A percentile compares a stretch with the other conserved stretches of the same genome.
Evolutionary conservation across 345 rosid genomes (phyloP).

Genomic region (Hibiscus tridactylites): DNA sequence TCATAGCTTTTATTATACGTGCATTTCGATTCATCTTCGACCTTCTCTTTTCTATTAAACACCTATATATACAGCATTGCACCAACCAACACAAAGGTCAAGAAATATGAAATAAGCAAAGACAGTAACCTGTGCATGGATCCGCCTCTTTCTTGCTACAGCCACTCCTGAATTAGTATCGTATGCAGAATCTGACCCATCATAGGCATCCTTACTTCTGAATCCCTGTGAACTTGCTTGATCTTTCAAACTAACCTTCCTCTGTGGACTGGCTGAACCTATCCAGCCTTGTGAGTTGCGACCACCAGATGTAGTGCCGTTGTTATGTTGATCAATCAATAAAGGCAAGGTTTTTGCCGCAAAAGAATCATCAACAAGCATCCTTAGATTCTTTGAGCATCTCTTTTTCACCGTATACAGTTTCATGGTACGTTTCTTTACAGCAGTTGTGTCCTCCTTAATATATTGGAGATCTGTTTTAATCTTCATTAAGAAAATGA

Average conservation of each 20-base stretch:
- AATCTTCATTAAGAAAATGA: conserved; percentile 24
- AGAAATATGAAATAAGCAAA: conserved; percentile 4
- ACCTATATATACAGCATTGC: background rate
- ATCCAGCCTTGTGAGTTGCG: conserved; percentile 20
- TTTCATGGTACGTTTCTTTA: conserved; percentile 32
- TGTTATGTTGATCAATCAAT: conserved; percentile 17
- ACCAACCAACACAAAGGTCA: background rate
- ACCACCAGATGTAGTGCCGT: conserved; percentile 16
- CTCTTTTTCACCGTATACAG: conserved; percentile 28
- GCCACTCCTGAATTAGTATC: conserved; percentile 28
- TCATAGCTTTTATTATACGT: no score
- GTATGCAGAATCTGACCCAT: conserved; percentile 20
- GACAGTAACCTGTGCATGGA: conserved; percentile 36
- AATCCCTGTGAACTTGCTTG: conserved; percentile 31
- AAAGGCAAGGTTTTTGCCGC: conserved; percentile 21
- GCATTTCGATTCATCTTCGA: no score
- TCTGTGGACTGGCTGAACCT: conserved; percentile 13
- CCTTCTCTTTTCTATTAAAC: background rate
- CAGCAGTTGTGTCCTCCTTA: conserved; percentile 43
- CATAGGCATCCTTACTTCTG: conserved; percentile 25
- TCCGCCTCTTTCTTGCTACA: conserved; percentile 35
- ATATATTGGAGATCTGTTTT: conserved; percentile 42
- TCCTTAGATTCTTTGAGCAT: conserved; percentile 26
- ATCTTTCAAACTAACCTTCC: conserved; percentile 26
- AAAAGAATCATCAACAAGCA: conserved; percentile 27